These are phyloP conservation scores for Trichoderma sp. DNA, from an alignment of 2,329 filamentous ascomycete genomes.

Conservation along the genomic window DNA sequence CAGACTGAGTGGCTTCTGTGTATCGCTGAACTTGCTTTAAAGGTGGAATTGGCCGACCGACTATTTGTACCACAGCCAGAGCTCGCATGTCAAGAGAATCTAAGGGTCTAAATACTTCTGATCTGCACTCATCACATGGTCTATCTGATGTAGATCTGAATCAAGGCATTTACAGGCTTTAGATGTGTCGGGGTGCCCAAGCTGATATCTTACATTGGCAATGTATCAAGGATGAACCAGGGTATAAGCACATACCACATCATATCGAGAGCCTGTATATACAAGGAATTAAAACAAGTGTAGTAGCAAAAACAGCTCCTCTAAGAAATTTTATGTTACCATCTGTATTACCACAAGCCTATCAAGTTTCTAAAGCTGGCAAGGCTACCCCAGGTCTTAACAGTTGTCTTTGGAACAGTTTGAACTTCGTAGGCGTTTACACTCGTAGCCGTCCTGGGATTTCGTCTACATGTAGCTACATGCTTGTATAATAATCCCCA, in stretches of 20 bases:
- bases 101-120: neutral
- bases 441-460: too few relatives aligned
- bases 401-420: neutral
- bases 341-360: neutral
- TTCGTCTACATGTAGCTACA: too few relatives aligned
- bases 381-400: conserved; percentile 8
- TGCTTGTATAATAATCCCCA: too few relatives aligned
- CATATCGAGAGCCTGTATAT: neutral
- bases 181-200: neutral
- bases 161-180: neutral
- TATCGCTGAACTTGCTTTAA: neutral
- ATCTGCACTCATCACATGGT: neutral
- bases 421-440: neutral
- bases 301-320: neutral
- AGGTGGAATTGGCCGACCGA: neutral
- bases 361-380: neutral
- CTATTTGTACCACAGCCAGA: neutral
- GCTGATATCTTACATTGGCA: neutral
- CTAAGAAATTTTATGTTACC: too few relatives aligned
- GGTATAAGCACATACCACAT: neutral
- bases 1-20: neutral
- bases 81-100: neutral
- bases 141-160: neutral
- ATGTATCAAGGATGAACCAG: neutral
- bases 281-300: neutral